Evolutionary conservation across 2,329 filamentous ascomycete species (phyloP).

Genomic region (Aspergillus cejpii): DNA sequence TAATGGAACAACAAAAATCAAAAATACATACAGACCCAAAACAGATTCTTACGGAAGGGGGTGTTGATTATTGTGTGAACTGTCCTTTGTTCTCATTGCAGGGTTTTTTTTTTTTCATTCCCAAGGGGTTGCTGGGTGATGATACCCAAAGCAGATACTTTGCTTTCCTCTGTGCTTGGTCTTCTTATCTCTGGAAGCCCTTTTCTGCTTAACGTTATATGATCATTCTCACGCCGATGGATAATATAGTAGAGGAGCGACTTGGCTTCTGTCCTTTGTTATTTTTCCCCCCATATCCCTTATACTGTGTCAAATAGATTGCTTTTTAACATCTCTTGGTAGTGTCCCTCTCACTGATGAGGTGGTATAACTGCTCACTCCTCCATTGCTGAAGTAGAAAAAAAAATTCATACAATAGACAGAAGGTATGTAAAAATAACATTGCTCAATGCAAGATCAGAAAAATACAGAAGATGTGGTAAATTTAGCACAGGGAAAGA

Average conservation of each 20-base stretch:
- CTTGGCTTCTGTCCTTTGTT: background rate
- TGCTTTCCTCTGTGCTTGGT: background rate
- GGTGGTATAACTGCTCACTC: background rate
- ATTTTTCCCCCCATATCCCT: background rate
- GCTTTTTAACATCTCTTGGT: background rate
- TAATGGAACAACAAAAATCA: conserved; percentile 5
- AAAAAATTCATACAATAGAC: background rate
- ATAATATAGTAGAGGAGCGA: conserved; percentile 1
- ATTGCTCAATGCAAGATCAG: background rate
- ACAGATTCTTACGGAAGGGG: conserved; percentile 7
- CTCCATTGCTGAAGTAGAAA: background rate
- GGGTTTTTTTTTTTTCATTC: conserved; percentile 2
- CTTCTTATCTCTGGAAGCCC: background rate
- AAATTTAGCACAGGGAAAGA: background rate
- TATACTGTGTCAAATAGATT: background rate
- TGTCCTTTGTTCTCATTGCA: background rate
- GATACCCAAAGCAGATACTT: background rate
- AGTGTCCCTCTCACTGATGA: background rate
- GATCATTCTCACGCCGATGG: background rate
- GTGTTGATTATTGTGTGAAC: background rate
- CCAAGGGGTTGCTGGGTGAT: background rate
- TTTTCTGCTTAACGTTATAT: background rate
- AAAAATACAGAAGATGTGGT: background rate
- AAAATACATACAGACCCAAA: conserved; percentile 3
- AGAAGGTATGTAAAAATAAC: background rate